Evolutionary conservation across 78 protist genomes (phyloP).

Genomic region (Anaeramoeba flamelloides): DNA sequence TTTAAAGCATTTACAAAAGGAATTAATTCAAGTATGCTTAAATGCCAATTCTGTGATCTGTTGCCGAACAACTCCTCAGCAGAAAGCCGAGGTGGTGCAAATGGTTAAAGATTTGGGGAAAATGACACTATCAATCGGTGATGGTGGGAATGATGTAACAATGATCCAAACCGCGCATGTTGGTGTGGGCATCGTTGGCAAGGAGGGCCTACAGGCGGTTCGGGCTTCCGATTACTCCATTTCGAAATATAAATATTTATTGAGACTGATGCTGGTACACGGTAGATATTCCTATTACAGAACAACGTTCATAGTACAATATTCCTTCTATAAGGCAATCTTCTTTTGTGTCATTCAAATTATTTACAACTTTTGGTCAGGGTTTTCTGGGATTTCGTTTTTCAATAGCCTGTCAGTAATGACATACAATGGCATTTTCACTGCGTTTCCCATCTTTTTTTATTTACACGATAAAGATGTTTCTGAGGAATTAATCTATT

Average conservation of each 20-base stretch:
- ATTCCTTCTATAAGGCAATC: background rate
- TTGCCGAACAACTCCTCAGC: too few species aligned
- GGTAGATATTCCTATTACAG: background rate
- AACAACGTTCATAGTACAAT: slow-evolving; percentile 1
- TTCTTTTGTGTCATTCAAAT: background rate
- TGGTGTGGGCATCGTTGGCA: slow-evolving; percentile 9
- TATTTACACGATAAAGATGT: background rate
- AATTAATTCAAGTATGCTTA: too few species aligned
- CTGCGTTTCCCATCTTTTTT: background rate
- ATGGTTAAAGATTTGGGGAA: too few species aligned
- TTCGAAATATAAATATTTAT: background rate
- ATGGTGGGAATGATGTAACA: too few species aligned
- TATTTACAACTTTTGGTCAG: background rate
- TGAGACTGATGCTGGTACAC: background rate
- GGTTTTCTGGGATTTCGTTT: background rate
- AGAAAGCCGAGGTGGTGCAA: too few species aligned
- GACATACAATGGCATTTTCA: background rate
- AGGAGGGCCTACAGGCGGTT: background rate
- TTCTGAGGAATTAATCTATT: background rate
- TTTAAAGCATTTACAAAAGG: too few species aligned
- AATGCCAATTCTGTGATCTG: too few species aligned
- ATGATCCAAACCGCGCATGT: slow-evolving; percentile 3
- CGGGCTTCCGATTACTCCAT: slow-evolving; percentile 7
- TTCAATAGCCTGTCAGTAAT: background rate
- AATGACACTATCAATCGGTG: too few species aligned